Evolutionary conservation across 257 asterid genomes (phyloP), one percentile per base, ranked within the genome.

Genomic region (Penstemon eatonii): DNA sequence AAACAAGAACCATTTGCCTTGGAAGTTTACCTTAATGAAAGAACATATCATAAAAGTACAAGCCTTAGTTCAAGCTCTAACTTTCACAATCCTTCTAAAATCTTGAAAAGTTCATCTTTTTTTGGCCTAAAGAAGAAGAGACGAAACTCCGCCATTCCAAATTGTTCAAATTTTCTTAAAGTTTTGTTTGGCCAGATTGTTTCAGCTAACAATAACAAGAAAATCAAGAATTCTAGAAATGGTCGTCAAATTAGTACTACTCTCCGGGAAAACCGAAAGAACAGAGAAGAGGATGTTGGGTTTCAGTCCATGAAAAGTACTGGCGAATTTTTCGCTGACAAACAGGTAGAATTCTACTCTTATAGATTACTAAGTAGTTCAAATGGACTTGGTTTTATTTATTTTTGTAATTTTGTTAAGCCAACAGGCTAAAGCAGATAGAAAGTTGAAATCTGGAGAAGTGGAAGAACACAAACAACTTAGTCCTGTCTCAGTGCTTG

Each of bases 1-100:
- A 75, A 86, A 10, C 97, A 88, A 79, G 90, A 86, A 57, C 96
- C 97, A 42, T 90, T 90, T 70, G 67, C 81, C 41, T 72, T 90
- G 49, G 88, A 88, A 59, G 57, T 19, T 15, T 85, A 77, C 73
- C 92, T 85, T 73, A 78, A 79, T 47, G 96, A 90, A 55, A 66
- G 81, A 76, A 82, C 84, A 76, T 78, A 38, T n/a, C 38, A 47
- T 44, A 56, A 52, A 38, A 51, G 65, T 5, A 53, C 45, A 7
- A 56, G 18, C 3, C 39, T 6, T 40, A 5, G 60, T 39, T 54
- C 66, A 45, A 8, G 12, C 3, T 45, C 53, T 46, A 57, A 3
- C 12, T 19, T 44, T 11, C 4, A 13, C 39, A 46, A 11, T 63
- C 36, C 74, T 25, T 62, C 68, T 12, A 57, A 60, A 25, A n/a